Conservation (phyloP, 2,329 filamentous ascomycete genomes). For the Scytalidium lignicola region DNA sequence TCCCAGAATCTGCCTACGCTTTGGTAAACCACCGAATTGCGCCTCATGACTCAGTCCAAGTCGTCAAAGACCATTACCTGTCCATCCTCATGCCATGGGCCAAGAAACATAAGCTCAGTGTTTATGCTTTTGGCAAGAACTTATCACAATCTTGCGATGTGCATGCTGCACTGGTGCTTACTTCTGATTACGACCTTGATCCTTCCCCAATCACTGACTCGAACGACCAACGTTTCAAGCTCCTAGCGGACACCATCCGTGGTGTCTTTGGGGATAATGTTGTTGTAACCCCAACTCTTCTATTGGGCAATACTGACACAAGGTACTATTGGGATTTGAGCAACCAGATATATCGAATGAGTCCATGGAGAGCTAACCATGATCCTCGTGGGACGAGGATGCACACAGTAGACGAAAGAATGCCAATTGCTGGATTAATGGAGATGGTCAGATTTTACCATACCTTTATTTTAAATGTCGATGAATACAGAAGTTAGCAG, state of each 20-base stretch:
- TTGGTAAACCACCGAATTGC: slow-evolving; percentile 4
- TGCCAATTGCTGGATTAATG: slow-evolving; percentile 23
- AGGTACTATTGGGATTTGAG: slow-evolving; percentile 42
- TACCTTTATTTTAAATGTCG: slow-evolving; percentile 25
- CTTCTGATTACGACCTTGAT: slow-evolving; percentile 35
- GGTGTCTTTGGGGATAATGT: slow-evolving; percentile 43
- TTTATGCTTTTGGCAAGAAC: background rate
- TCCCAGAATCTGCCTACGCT: slow-evolving; percentile 3
- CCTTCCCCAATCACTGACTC: slow-evolving; percentile 49
- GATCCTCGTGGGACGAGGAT: slow-evolving; percentile 22
- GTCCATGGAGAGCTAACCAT: slow-evolving; percentile 24
- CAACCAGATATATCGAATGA: slow-evolving; percentile 36
- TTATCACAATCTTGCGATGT: slow-evolving; percentile 27
- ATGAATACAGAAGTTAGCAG: slow-evolving; percentile 12
- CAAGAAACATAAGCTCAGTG: background rate
- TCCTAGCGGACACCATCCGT: slow-evolving; percentile 37
- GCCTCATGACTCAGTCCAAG: background rate
- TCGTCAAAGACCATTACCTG: slow-evolving; percentile 2
- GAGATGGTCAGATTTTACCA: slow-evolving; percentile 27
- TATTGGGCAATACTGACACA: slow-evolving; percentile 47
- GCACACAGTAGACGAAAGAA: slow-evolving; percentile 32
- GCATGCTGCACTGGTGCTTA: slow-evolving; percentile 41
- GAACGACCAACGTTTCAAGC: slow-evolving; percentile 38
- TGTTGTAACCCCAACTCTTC: slow-evolving; percentile 48
- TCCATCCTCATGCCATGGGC: background rate